A percentile compares a stretch with the other conserved stretches of the same genome.
Evolutionary conservation across 2,329 filamentous ascomycete species (phyloP).

Genomic region (Colletotrichum cereale): DNA sequence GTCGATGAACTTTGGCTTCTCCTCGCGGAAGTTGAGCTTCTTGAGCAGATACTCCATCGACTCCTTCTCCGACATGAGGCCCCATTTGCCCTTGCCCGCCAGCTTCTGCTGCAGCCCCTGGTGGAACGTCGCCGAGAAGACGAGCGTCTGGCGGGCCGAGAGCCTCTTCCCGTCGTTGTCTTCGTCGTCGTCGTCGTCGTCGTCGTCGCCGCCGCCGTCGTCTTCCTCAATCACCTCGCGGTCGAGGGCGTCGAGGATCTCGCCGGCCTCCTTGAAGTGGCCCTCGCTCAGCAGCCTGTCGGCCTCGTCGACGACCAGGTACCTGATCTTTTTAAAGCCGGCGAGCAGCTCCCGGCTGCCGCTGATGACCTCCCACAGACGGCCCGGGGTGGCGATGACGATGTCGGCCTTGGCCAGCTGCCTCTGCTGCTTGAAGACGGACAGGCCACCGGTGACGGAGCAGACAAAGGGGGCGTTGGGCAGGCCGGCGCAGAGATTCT

Average conservation of each 20-base stretch:
- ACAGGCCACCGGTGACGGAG: constrained; percentile 90
- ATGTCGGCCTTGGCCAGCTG: constrained; percentile 88
- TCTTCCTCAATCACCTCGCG: constrained; percentile 73
- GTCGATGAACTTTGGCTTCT: constrained; percentile 90
- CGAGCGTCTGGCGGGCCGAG: constrained; percentile 81
- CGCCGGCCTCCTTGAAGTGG: constrained; percentile 93
- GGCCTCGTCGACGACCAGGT: constrained; percentile 93
- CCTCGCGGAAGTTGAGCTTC: constrained; percentile 87
- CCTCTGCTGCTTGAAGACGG: constrained; percentile 94
- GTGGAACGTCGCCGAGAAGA: constrained; percentile 97
- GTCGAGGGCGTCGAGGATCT: constrained; percentile 87
- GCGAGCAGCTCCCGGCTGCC: constrained; percentile 76
- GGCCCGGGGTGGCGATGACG: constrained; percentile 91
- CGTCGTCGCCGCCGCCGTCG: constrained; percentile 54
- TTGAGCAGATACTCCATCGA: constrained; percentile 94
- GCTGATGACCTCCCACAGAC: constrained; percentile 94
- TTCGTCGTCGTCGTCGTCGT: constrained; percentile 50
- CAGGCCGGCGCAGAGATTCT: constrained; percentile 75
- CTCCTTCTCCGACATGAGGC: constrained; percentile 74
- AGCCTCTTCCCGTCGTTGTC: constrained; percentile 60
- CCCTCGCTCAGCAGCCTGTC: constrained; percentile 92
- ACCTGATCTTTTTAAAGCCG: constrained; percentile 80
- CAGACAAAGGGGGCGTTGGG: constrained; percentile 78
- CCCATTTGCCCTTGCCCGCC: constrained; percentile 76
- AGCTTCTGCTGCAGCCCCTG: constrained; percentile 92